Evolutionary conservation across 73 alveolate genomes (phyloP), one percentile per base, ranked within the genome.

Genomic region (Symbiodinium natans): DNA sequence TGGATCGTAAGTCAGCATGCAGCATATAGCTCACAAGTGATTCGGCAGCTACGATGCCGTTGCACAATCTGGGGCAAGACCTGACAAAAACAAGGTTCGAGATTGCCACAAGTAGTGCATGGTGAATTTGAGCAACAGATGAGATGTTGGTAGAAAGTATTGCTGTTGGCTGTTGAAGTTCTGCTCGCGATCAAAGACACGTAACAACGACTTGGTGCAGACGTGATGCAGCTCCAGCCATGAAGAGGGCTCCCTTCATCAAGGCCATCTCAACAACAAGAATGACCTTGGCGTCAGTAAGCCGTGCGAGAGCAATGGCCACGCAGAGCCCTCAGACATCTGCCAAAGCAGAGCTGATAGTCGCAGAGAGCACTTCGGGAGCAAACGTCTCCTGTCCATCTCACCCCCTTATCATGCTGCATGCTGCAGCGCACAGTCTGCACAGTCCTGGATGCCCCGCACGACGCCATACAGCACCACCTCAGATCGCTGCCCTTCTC

Each of bases 181-280:
- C 11, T 36, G 21, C 27, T 13, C n/a, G n/a, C n/a, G n/a, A n/a
- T 82, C 25, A 15, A 82, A 39, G 63, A 36, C 25, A 6, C 25
- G 41, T 36, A 2, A 21, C 83, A 17, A 27, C 2, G 80, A 41
- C 52, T 3, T 68, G 71, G 40, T 83, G 56, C 38, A 48, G 46
- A 68, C 25, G 38, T 27, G 39, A 54, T 42, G 41, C 97, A 13
- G 97, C 97, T 3, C 97, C 97, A 27, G 97, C 77, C 97, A 90
- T 90, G 85, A 90, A 90, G 33, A 90, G 88, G 33, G 97, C 97
- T 41, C 97, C 97, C 52, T 90, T 90, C 97, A 90, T 90, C 87
- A 90, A n/a, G 36, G 97, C 97, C 74, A 90, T 41, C 97, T 90
- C 97, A 11, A 90, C 80, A 34, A 90, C 46, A 41, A 90, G 83